Percentiles rank a stretch among this genome's conserved stretches.
Evolutionary conservation across 805 yeast species (phyloP).

Genomic region (Hanseniaspora guilliermondii): DNA sequence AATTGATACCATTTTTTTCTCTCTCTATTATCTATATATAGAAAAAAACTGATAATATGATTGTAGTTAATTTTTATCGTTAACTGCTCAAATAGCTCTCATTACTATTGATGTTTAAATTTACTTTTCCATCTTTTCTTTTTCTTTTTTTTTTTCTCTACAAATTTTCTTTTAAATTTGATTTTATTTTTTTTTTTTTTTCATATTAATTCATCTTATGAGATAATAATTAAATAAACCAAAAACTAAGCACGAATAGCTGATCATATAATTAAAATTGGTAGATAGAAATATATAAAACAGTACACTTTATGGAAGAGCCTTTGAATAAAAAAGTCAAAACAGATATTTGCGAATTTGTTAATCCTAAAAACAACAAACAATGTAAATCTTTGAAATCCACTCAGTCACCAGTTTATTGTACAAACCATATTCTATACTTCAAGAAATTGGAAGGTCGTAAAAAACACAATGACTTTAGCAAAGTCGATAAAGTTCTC

Average conservation of each 20-base stretch:
- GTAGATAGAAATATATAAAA: not conserved
- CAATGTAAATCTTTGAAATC: slow-evolving; percentile 48
- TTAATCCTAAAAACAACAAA: slow-evolving; percentile 39
- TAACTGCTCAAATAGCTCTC: not conserved
- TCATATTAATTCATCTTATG: not conserved
- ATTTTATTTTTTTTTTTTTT: not conserved
- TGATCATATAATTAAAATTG: not conserved
- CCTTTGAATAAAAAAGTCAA: slow-evolving; percentile 15
- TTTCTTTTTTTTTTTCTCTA: not conserved
- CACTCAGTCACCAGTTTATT: slow-evolving; percentile 36
- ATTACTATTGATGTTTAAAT: too few relatives aligned
- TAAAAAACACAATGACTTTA: slow-evolving; percentile 15
- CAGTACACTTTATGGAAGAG: not conserved
- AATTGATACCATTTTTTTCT: slow-evolving; percentile 14
- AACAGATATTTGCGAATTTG: slow-evolving; percentile 33
- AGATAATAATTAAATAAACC: too few relatives aligned
- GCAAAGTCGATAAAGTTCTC: slow-evolving; percentile 15
- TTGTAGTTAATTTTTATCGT: not conserved
- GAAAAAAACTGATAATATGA: too few relatives aligned
- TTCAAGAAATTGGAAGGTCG: slow-evolving; percentile 17
- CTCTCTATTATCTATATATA: too few relatives aligned
- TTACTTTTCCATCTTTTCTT: not conserved
- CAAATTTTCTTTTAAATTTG: not conserved
- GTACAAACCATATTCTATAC: slow-evolving; percentile 47
- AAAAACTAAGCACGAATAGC: not conserved